Base-by-base conservation (phyloP, 140 eudicot genomes). In the Cichorium intybus region DNA sequence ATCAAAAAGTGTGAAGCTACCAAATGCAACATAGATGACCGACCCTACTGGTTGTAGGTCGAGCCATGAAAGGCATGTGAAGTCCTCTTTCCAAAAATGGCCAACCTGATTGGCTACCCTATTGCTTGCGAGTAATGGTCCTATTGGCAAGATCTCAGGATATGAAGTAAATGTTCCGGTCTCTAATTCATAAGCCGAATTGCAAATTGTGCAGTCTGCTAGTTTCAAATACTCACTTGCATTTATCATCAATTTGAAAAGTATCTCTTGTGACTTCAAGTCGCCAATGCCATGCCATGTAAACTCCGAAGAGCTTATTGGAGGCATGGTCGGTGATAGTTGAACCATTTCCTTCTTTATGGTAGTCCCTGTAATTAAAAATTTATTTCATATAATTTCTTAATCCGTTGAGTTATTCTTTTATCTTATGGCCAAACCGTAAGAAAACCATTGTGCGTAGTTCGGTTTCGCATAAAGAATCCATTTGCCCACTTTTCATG, bases 21-120 rank as follows among this genome's bases (percentile, higher is more conserved):
- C 89, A 48, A 83, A 83, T 11, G 89, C 83, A 26, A 79, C 70
- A 11, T 76, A 80, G 58, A 80, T 75, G 49, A 75, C 79, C 9
- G 79, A 75, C 33, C 7, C 21, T 4, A 55, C 14, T 47, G 77
- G 73, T 21, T 73, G 74, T 39, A 62, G 77, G 23, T 79, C 72
- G 27, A 79, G 84, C 80, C 80, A 74, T 49, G 75, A 3, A 16
- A 79, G 58, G 31, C 84, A 79, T 26, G 73, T 62, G 7, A 66
- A 12, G 67, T 79, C 84, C 66, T 79, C 80, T 24, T 77, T 69
- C 84, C 84, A 79, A 66, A 79, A 79, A 56, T 61, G 22, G 41
- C 79, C 83, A 4, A 35, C 24, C 62, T 55, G 61, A 1, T 73
- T 77, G 64, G 74, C 82, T 8, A 50, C 64, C 22, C 74, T 63